These are phyloP conservation scores for Candida patagonica DNA, from an alignment of 805 yeast genomes.

Conservation along the genomic window DNA sequence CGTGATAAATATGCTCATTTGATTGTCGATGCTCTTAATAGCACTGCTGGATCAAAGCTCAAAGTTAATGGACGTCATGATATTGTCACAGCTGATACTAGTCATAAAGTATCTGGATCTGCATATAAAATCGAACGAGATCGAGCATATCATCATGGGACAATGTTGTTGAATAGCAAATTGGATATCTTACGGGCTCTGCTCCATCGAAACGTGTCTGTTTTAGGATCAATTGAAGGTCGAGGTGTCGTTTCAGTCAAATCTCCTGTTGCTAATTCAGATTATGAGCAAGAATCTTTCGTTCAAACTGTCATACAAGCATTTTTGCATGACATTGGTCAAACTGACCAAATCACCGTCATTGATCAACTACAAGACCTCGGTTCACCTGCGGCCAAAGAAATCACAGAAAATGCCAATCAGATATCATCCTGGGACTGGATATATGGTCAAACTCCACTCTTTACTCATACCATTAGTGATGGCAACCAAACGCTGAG, in stretches of 20 bases:
- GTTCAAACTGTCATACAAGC: conserved; percentile 34
- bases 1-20: conserved; percentile 43
- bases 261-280: conserved; percentile 67
- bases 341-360: conserved; percentile 5
- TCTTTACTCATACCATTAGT: conserved; percentile 45
- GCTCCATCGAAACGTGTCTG: conserved; percentile 38
- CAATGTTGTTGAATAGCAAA: conserved; percentile 71
- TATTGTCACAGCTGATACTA: conserved; percentile 38
- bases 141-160: conserved; percentile 88
- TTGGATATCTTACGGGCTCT: conserved; percentile 51
- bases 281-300: conserved; percentile 38
- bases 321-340: conserved; percentile 27
- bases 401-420: conserved; percentile 17
- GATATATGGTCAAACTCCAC: conserved; percentile 71
- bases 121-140: conserved; percentile 82
- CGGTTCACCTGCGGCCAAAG: conserved; percentile 7
- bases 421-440: conserved; percentile 57
- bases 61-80: conserved; percentile 72
- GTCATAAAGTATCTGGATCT: conserved; percentile 75
- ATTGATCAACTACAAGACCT: neutral
- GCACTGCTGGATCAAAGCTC: conserved; percentile 20
- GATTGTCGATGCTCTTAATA: conserved; percentile 35
- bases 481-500: conserved; percentile 19
- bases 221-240: conserved; percentile 35
- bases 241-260: conserved; percentile 67